phyloP scores from a whole-genome alignment of 225 moss, liverwort and hornwort species.

The Pseudoscleropodium purum region DNA sequence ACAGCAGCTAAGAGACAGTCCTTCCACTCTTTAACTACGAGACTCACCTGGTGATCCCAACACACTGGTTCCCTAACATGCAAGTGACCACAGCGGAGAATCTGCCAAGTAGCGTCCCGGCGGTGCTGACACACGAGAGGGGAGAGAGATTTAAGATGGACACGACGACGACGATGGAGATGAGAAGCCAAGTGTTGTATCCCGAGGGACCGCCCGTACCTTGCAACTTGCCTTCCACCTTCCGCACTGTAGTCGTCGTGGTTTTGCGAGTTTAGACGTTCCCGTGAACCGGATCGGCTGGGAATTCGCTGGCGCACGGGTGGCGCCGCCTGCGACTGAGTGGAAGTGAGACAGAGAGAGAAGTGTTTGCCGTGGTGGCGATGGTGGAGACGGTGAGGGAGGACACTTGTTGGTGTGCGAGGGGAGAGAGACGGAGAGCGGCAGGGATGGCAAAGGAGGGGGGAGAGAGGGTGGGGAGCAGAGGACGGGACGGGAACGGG shows the following conservation, averaged over 20 bases:
- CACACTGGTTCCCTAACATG: background rate
- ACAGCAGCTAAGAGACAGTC: background rate
- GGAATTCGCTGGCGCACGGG: constrained; percentile 5
- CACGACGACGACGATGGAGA: background rate
- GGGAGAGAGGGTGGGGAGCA: too few relatives aligned
- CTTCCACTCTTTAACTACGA: background rate
- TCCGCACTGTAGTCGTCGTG: background rate
- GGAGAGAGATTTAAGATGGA: background rate
- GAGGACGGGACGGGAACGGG: background rate
- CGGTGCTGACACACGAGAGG: background rate
- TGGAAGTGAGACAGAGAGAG: background rate
- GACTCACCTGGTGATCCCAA: background rate
- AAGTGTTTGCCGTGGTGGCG: background rate
- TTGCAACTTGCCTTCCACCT: background rate
- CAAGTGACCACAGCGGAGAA: background rate
- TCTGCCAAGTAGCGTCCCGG: constrained; percentile 4
- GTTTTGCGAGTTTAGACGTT: background rate
- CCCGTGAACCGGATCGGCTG: constrained; percentile 1
- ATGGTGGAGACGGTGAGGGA: background rate
- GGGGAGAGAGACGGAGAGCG: background rate
- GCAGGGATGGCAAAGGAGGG: background rate
- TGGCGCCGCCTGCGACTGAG: background rate
- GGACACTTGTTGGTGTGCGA: constrained; percentile 31
- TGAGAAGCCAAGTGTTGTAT: background rate
- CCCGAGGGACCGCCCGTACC: background rate